phyloP scores from a whole-genome alignment of 306 rosid genomes.

The Cyamopsis tetragonoloba region DNA sequence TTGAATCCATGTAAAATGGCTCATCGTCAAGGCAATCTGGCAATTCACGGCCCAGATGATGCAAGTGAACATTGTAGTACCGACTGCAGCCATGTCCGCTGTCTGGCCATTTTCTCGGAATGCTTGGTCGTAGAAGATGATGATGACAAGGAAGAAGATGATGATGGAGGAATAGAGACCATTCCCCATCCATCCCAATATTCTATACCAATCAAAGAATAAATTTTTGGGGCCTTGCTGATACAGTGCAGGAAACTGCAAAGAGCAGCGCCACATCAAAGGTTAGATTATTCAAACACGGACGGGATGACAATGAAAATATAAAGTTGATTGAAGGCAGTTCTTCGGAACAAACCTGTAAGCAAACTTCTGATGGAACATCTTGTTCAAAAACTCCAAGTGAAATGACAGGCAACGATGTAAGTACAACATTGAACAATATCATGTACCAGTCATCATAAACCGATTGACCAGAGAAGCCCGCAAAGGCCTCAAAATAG shows the following conservation, averaged over 20 bases:
- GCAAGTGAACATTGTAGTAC: conserved; percentile 93
- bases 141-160: conserved; percentile 70
- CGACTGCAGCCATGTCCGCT: conserved; percentile 83
- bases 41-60: conserved; percentile 90
- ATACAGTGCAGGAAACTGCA: conserved; percentile 93
- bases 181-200: conserved; percentile 95
- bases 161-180: conserved; percentile 79
- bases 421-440: conserved; percentile 87
- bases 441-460: conserved; percentile 97
- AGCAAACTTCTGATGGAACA: conserved; percentile 94
- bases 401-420: conserved; percentile 96
- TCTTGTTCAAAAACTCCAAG: conserved; percentile 99
- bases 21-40: conserved; percentile 94
- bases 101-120: conserved; percentile 76
- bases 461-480: conserved; percentile 94
- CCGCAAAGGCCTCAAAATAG: conserved; percentile 91
- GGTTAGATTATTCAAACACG: conserved; percentile 13
- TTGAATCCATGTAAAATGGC: conserved; percentile 99
- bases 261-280: neutral
- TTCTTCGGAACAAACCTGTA: conserved; percentile 67
- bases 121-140: conserved; percentile 78
- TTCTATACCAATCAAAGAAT: conserved; percentile 91
- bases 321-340: neutral
- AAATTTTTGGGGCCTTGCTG: conserved; percentile 92
- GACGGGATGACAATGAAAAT: too few relatives aligned